These are phyloP conservation scores for Suillus bovinus DNA, from an alignment of 768 basidiomycete species.

Conservation along the genomic window DNA sequence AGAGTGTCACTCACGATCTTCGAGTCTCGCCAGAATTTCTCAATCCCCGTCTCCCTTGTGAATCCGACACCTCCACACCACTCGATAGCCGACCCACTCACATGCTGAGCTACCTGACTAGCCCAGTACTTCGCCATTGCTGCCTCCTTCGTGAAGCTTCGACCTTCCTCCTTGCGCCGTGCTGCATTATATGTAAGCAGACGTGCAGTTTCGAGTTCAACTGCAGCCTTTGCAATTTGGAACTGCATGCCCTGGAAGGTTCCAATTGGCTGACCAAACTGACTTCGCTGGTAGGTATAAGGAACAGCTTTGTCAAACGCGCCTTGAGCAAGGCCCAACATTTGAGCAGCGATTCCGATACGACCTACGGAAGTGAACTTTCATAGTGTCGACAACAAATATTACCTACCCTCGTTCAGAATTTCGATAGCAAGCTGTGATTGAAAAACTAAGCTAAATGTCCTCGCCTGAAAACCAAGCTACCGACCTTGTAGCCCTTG, in stretches of 20 bases:
- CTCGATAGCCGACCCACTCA: constrained; percentile 89
- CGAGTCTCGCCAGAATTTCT: constrained; percentile 96
- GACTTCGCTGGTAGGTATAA: constrained; percentile 90
- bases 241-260: constrained; percentile 96
- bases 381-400: not conserved
- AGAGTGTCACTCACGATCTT: constrained; percentile 72
- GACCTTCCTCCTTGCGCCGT: constrained; percentile 88
- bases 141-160: constrained; percentile 85
- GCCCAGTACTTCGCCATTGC: constrained; percentile 98
- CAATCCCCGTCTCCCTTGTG: constrained; percentile 91
- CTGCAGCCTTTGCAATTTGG: constrained; percentile 89
- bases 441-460: constrained; percentile 4
- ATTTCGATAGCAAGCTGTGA: constrained; percentile 90
- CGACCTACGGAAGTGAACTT: constrained; percentile 49
- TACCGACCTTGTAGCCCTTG: constrained; percentile 79
- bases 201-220: constrained; percentile 87
- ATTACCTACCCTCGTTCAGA: constrained; percentile 75
- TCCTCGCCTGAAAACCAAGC: not conserved
- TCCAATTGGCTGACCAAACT: constrained; percentile 93
- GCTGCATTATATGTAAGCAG: constrained; percentile 97
- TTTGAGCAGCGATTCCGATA: constrained; percentile 97
- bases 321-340: constrained; percentile 97
- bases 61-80: constrained; percentile 95
- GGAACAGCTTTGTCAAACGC: constrained; percentile 96
- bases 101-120: constrained; percentile 85